These are phyloP conservation scores for Hypoxylon lenormandii DNA, from an alignment of 495 filamentous ascomycete genomes.

Conservation along the genomic window DNA sequence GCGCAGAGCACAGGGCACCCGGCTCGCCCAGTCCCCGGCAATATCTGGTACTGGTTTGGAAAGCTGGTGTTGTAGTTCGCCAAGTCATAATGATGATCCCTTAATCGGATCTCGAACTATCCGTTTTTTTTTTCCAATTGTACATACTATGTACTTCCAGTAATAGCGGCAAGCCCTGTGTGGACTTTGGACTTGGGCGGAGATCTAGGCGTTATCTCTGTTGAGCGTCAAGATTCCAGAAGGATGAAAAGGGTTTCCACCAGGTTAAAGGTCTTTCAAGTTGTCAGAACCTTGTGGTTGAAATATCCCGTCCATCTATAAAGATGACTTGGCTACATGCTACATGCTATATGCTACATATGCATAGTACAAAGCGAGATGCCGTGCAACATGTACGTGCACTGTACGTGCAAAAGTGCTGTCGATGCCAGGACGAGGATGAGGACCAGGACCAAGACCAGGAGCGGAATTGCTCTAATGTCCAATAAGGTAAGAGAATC, in stretches of 20 bases:
- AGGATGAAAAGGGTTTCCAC: constrained; percentile 9
- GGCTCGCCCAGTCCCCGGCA: constrained; percentile 7
- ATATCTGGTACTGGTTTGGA: constrained; percentile 38
- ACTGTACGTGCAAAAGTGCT: too few species aligned
- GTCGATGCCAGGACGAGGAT: too few species aligned
- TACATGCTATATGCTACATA: not conserved
- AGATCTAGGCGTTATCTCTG: too few species aligned
- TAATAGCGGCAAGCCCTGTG: constrained; percentile 27
- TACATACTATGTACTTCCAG: too few species aligned
- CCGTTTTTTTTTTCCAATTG: constrained; percentile 25
- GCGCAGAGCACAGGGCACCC: constrained; percentile 10
- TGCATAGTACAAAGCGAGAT: not conserved
- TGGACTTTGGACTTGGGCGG: too few species aligned
- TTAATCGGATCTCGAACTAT: constrained; percentile 38
- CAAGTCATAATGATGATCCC: constrained; percentile 33
- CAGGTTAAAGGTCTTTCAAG: constrained; percentile 6
- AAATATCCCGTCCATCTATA: not conserved
- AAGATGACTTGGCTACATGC: not conserved
- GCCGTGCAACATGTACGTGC: too few species aligned
- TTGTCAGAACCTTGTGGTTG: constrained; percentile 23
- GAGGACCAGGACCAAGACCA: not conserved
- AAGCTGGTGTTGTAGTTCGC: constrained; percentile 27
- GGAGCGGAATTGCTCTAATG: not conserved
- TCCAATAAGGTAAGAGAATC: not conserved
- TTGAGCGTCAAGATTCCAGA: too few species aligned